Evolutionary conservation across 345 rosid species (phyloP).

Genomic region (Linum trigynum): DNA sequence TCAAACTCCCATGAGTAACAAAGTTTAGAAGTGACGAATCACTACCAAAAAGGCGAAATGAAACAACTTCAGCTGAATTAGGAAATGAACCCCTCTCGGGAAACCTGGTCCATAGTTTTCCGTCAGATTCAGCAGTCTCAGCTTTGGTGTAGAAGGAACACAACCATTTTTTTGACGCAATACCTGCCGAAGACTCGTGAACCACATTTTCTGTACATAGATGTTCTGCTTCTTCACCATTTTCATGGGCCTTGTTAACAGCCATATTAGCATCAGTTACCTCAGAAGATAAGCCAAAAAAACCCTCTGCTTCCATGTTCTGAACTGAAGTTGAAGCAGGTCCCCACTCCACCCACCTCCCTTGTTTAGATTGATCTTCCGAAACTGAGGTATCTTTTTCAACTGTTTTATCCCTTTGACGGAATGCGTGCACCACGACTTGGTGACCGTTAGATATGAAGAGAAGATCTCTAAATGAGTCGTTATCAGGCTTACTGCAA

Average conservation of each 20-base stretch:
- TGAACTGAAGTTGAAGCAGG: constrained; percentile 32
- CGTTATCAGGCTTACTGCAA: constrained; percentile 48
- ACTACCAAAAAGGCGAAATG: constrained; percentile 53
- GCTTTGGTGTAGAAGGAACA: constrained; percentile 54
- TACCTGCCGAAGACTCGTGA: constrained; percentile 25
- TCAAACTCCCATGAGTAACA: constrained; percentile 28
- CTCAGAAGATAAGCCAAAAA: constrained; percentile 22
- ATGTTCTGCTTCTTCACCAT: constrained; percentile 14
- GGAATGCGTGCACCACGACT: constrained; percentile 81
- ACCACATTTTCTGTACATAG: constrained; percentile 14
- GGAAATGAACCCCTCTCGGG: constrained; percentile 66
- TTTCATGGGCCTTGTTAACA: constrained; percentile 18
- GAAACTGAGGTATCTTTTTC: constrained; percentile 16
- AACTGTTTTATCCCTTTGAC: constrained; percentile 28
- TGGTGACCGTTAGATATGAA: constrained; percentile 60
- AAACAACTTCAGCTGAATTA: constrained; percentile 65
- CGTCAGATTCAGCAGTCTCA: constrained; percentile 51
- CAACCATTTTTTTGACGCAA: constrained; percentile 64
- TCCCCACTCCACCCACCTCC: constrained; percentile 94
- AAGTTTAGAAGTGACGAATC: constrained; percentile 34
- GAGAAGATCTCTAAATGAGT: constrained; percentile 63
- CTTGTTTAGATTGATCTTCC: constrained; percentile 43
- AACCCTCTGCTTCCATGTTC: constrained; percentile 13
- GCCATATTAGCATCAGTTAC: constrained; percentile 19
- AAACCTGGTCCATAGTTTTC: constrained; percentile 51